phyloP scores from a whole-genome alignment of 108 stramenopile genomes.

The Cyclotella baltica region DNA sequence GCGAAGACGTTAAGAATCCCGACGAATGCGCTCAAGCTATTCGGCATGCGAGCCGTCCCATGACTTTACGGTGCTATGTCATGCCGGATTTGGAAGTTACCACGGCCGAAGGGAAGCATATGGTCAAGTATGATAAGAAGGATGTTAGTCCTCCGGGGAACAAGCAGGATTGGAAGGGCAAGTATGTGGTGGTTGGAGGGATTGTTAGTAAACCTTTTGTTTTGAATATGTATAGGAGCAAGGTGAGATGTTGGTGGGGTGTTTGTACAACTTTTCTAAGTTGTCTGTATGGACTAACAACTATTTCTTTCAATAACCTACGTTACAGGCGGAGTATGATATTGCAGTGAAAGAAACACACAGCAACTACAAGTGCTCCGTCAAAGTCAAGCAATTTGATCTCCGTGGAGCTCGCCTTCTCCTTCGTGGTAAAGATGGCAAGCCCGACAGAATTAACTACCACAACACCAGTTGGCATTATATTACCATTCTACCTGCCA shows the following conservation, averaged over 20 bases:
- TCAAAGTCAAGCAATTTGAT: conserved; percentile 57
- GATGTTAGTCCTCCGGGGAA: conserved; percentile 21
- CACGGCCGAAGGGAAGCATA: conserved; percentile 38
- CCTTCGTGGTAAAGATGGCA: conserved; percentile 24
- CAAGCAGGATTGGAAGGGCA: conserved; percentile 43
- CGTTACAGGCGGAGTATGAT: conserved; percentile 43
- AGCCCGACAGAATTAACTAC: conserved; percentile 22
- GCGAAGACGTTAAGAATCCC: conserved; percentile 13
- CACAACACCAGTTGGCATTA: conserved; percentile 30
- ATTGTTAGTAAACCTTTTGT: conserved; percentile 40
- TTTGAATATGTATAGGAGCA: conserved; percentile 50
- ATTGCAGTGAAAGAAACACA: conserved; percentile 48
- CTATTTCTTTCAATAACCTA: neutral
- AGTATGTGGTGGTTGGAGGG: conserved; percentile 55
- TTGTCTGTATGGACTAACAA: no score
- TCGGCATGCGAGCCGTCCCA: conserved; percentile 27
- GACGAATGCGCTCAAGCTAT: conserved; percentile 23
- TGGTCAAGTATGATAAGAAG: conserved; percentile 53
- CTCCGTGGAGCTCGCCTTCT: conserved; percentile 33
- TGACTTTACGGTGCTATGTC: conserved; percentile 38
- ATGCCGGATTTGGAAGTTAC: conserved; percentile 28
- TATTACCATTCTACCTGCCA: conserved; percentile 27
- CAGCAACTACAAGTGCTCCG: conserved; percentile 28
- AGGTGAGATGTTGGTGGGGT: conserved; percentile 25
- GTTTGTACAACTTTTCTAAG: neutral